Base-by-base conservation (phyloP, 2,329 filamentous ascomycete species). In the Epichloe hybrida region DNA sequence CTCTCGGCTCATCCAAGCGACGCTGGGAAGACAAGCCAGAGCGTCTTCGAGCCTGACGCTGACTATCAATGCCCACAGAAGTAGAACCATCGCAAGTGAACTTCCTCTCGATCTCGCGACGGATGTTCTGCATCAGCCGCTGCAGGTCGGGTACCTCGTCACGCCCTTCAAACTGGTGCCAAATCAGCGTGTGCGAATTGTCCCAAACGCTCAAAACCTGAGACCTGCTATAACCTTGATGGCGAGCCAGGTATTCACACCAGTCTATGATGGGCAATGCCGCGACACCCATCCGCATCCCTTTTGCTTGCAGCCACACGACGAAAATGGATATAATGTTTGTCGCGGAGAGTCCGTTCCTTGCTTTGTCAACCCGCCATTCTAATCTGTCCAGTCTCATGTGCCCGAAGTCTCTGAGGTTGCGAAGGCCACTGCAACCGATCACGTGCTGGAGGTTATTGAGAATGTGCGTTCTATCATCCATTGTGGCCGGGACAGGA, bases 261-360 rank as follows among this genome's bases (percentile, higher is more conserved):
- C 51, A 52, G 4, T 34, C 21, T 23, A 48, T 15, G 31, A 52
- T 31, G 15, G 51, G 48, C 6, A 49, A 23, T 11, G 7, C 13
- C 5, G 38, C 35, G 6, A 46, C n/a, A 1, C 3, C 2, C 2
- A 9, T 35, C 6, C 44, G 47, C 41, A 50, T 42, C 1, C 46
- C 47, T 21, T 57, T 56, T 15, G 58, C 54, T n/a, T 55, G 49
- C 7, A 66, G 54, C 64, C 64, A 66, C 3, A 52, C 48, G 7
- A 55, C 53, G 39, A 59, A 63, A 34, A 65, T 57, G 5, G 56
- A 58, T 1, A 54, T 56, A n/a, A 58, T 55, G 42, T 49, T 57
- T 8, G 20, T n/a, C 5, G 37, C 2, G 1, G 53, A 36, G 12
- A 64, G 56, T 2, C 39, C 44, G 3, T 38, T 17, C 6, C 37